phyloP scores from a whole-genome alignment of 1,284 basidiomycete species.

The Chondrostereum purpureum region DNA sequence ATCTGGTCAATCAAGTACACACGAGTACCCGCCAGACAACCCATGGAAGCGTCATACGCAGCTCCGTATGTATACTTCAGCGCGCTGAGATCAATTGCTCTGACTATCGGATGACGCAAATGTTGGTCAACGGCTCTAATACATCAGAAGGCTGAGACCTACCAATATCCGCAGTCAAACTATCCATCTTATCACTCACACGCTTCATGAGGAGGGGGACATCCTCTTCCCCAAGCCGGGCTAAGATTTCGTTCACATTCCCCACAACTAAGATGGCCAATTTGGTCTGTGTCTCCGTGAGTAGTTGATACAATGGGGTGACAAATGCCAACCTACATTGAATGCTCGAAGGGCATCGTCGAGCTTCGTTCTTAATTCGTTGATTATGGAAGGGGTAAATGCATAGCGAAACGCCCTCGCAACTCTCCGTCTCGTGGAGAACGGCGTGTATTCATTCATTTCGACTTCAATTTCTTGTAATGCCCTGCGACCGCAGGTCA shows the following conservation, averaged over 20 bases:
- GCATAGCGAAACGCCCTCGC: slow-evolving; percentile 13
- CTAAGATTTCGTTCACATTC: not conserved
- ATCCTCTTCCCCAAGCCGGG: not conserved
- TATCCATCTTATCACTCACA: not conserved
- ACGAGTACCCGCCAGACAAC: not conserved
- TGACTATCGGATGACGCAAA: not conserved
- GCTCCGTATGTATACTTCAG: not conserved
- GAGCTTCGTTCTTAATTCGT: not conserved
- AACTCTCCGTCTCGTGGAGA: slow-evolving; percentile 12
- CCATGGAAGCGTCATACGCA: not conserved
- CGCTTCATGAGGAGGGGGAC: not conserved
- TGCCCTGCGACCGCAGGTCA: not conserved
- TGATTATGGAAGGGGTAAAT: not conserved
- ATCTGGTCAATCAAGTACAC: not conserved
- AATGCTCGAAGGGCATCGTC: not conserved
- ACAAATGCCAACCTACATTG: not conserved
- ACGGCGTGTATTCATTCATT: not conserved
- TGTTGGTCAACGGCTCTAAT: not conserved
- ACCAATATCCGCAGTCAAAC: not conserved
- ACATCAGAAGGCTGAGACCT: not conserved
- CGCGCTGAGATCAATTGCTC: not conserved
- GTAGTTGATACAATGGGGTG: not conserved
- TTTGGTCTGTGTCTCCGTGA: not conserved
- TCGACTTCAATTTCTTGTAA: not conserved
- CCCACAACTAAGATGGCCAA: not conserved